Percentiles rank a stretch among this genome's conserved stretches.
These are phyloP conservation scores for Fusarium phyllophilum DNA, from an alignment of 2,329 filamentous ascomycete genomes.

Conservation along the genomic window DNA sequence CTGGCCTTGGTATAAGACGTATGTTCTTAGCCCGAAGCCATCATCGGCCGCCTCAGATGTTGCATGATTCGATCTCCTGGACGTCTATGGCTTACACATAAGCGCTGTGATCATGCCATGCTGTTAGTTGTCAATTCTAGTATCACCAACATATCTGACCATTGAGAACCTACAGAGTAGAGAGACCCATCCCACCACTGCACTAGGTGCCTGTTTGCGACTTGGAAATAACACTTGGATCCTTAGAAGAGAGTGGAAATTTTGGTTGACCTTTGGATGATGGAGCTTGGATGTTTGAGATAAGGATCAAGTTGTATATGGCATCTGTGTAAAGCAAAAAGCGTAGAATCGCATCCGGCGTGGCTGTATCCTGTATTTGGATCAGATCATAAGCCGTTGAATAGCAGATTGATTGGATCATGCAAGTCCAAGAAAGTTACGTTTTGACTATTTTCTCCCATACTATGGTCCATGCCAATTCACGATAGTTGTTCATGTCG, in stretches of 20 bases:
- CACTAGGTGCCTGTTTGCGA: neutral
- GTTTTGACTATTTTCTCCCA: accelerated
- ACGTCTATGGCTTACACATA: too few species aligned
- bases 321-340: neutral
- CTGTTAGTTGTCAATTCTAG: too few species aligned
- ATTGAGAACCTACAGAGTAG: too few species aligned
- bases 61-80: too few species aligned
- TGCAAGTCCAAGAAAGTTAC: accelerated
- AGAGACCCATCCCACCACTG: too few species aligned
- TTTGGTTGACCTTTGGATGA: neutral
- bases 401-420: neutral
- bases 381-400: neutral
- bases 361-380: neutral
- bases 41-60: too few species aligned
- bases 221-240: neutral
- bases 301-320: neutral
- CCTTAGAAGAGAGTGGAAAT: accelerated
- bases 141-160: too few species aligned
- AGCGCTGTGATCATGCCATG: too few species aligned
- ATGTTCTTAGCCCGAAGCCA: too few species aligned
- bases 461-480: neutral
- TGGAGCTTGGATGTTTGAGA: neutral
- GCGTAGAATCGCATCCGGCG: accelerated
- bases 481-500: neutral
- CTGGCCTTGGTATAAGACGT: conserved; percentile 10